Base-by-base conservation (phyloP, 768 basidiomycete genomes). In the Hygrocybe coccinea region DNA sequence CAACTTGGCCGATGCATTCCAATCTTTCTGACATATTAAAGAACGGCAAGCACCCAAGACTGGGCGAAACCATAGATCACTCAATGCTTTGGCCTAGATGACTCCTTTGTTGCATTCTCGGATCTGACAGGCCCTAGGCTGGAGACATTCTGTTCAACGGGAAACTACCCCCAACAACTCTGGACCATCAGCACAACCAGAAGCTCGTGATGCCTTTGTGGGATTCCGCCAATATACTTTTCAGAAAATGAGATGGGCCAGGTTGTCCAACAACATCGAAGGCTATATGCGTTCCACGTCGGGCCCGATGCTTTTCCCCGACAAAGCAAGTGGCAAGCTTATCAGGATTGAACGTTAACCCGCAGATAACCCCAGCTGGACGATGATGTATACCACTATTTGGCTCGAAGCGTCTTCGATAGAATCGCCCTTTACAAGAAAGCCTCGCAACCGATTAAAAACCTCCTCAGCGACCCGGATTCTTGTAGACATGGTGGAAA, bases 201-300 rank as follows among this genome's bases (percentile, higher is more conserved):
- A 29, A n/a, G 29, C 52, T 57, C 24, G 11, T 8, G 25, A 39
- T 12, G 25, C 5, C 55, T 58, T 37, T 33, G 25, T 44, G 57
- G 57, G 50, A 58, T 58, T 39, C 57, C 41, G 15, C 34, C 53
- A 35, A 37, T 22, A 6, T 57, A 43, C 56, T 39, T 57, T 36
- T 21, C 34, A 8, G 41, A 19, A n/a, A n/a, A n/a, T 8, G 33
- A 3, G 14, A 37, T 44, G 33, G 39, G 54, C 24, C 43, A 44
- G 10, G 39, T 39, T 47, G 52, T 58, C 52, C 22, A 37, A 29
- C 51, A 25, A 46, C 34, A 44, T 37, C 6, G 29, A 45, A 17
- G 39, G 54, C 29, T 58, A 54, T 45, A 38, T 43, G 15, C 25
- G 29, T 24, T 24, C 53, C 34, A 44, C 34, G 38, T 29, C n/a